Evolutionary conservation across 2,329 filamentous ascomycete genomes (phyloP).

Genomic region (Magnaporthiopsis incrustans): DNA sequence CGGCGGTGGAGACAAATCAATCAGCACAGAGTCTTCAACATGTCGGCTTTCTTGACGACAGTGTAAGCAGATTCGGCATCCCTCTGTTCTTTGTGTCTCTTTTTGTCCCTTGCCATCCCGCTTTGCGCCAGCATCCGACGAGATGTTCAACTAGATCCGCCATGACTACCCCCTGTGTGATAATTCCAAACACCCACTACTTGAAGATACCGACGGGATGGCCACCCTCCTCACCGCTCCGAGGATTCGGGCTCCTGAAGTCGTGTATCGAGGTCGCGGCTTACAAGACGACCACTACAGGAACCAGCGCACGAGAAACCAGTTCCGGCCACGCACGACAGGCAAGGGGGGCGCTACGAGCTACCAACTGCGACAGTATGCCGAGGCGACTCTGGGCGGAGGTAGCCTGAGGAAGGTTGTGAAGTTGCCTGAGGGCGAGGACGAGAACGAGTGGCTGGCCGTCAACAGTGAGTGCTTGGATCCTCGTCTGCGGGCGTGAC

Average conservation of each 20-base stretch:
- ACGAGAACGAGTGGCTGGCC: slow-evolving; percentile 95
- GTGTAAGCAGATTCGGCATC: slow-evolving; percentile 21
- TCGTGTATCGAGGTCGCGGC: slow-evolving; percentile 28
- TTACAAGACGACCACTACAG: slow-evolving; percentile 35
- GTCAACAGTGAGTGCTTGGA: slow-evolving; percentile 68
- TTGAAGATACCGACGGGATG: neutral
- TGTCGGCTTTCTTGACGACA: slow-evolving; percentile 17
- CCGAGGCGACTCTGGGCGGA: slow-evolving; percentile 90
- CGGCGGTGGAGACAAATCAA: neutral
- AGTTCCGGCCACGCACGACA: slow-evolving; percentile 80
- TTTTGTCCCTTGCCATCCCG: neutral
- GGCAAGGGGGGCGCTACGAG: slow-evolving; percentile 77
- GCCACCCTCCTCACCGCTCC: slow-evolving; percentile 9
- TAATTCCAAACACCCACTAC: too few relatives aligned
- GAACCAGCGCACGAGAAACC: slow-evolving; percentile 79
- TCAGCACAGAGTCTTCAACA: slow-evolving; percentile 2
- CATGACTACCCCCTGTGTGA: neutral
- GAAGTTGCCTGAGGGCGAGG: slow-evolving; percentile 92
- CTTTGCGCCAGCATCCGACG: neutral
- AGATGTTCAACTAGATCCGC: slow-evolving; percentile 12
- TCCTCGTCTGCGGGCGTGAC: neutral
- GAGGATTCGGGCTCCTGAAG: slow-evolving; percentile 20
- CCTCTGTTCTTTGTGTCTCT: slow-evolving; percentile 13
- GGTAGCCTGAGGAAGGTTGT: slow-evolving; percentile 94
- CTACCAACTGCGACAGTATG: slow-evolving; percentile 95